Evolutionary conservation across 2,329 filamentous ascomycete genomes (phyloP).

Genomic region (Colletotrichum kahawae): DNA sequence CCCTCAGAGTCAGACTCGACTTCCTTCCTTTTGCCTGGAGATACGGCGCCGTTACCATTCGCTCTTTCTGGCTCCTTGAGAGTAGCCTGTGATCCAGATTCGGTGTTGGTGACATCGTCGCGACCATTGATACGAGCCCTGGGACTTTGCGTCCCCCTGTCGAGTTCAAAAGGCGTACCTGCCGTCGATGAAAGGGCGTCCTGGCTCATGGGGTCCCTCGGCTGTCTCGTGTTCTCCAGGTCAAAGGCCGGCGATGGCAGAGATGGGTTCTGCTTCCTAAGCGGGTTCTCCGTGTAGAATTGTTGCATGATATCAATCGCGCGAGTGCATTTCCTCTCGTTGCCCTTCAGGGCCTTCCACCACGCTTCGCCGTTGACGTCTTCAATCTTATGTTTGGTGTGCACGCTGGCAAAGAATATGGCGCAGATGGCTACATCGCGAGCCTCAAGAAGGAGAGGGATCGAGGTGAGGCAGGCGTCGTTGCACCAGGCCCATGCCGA

Average conservation of each 20-base stretch:
- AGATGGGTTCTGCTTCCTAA: conserved; percentile 60
- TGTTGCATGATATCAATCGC: conserved; percentile 80
- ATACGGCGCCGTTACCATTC: conserved; percentile 35
- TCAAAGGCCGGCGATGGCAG: conserved; percentile 60
- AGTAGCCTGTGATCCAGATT: conserved; percentile 41
- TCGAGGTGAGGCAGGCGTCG: conserved; percentile 82
- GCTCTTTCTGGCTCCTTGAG: conserved; percentile 25
- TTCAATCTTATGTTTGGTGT: conserved; percentile 76
- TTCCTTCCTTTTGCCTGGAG: conserved; percentile 49
- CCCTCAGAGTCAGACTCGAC: conserved; percentile 40
- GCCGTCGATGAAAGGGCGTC: conserved; percentile 53
- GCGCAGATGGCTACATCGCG: conserved; percentile 84
- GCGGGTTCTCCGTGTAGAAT: conserved; percentile 69
- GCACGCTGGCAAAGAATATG: conserved; percentile 84
- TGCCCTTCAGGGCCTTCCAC: conserved; percentile 83
- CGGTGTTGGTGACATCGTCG: conserved; percentile 35
- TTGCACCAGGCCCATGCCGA: conserved; percentile 94
- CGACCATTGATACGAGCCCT: conserved; percentile 42
- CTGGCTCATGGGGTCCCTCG: conserved; percentile 48
- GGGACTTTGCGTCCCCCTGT: conserved; percentile 56
- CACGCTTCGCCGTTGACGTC: conserved; percentile 79
- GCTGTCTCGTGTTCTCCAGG: conserved; percentile 60
- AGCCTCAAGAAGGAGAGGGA: conserved; percentile 82
- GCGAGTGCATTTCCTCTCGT: conserved; percentile 70
- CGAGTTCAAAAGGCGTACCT: conserved; percentile 52